These are phyloP conservation scores for Aureoboletus auriporus DNA, from an alignment of 768 basidiomycete genomes.

Conservation along the genomic window DNA sequence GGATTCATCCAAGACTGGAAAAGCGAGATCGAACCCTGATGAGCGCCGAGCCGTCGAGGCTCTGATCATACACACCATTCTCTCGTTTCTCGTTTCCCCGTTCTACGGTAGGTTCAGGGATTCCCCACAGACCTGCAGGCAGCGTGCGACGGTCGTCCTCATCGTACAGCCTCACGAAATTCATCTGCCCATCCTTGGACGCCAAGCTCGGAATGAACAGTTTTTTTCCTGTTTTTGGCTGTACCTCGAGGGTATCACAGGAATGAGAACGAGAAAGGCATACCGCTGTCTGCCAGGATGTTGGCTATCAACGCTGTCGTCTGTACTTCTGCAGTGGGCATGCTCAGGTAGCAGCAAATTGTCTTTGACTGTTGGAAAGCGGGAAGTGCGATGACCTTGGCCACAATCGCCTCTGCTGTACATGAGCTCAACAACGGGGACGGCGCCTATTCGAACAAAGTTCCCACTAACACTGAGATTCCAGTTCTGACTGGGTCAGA, in stretches of 20 bases:
- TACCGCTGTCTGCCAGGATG: slow-evolving; percentile 53
- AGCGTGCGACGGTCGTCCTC: slow-evolving; percentile 55
- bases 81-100: slow-evolving; percentile 43
- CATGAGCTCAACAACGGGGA: no score
- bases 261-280: slow-evolving; percentile 9
- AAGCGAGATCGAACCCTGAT: slow-evolving; percentile 1
- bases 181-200: slow-evolving; percentile 48
- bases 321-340: slow-evolving; percentile 69
- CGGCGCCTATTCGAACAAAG: no score
- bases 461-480: slow-evolving; percentile 53
- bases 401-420: slow-evolving; percentile 36
- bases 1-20: slow-evolving; percentile 28
- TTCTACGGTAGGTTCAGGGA: slow-evolving; percentile 56
- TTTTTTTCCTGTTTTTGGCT: slow-evolving; percentile 45
- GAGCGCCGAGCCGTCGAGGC: background rate
- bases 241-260: background rate
- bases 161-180: slow-evolving; percentile 60
- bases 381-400: slow-evolving; percentile 46
- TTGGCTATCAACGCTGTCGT: slow-evolving; percentile 49
- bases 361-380: slow-evolving; percentile 46
- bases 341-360: slow-evolving; percentile 76
- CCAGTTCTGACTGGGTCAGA: slow-evolving; percentile 42
- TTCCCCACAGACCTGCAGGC: slow-evolving; percentile 67
- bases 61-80: slow-evolving; percentile 42
- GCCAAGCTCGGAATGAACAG: slow-evolving; percentile 69